Evolutionary conservation across 164 flowering plant species (phyloP).

Genomic region (Umbellularia californica): DNA sequence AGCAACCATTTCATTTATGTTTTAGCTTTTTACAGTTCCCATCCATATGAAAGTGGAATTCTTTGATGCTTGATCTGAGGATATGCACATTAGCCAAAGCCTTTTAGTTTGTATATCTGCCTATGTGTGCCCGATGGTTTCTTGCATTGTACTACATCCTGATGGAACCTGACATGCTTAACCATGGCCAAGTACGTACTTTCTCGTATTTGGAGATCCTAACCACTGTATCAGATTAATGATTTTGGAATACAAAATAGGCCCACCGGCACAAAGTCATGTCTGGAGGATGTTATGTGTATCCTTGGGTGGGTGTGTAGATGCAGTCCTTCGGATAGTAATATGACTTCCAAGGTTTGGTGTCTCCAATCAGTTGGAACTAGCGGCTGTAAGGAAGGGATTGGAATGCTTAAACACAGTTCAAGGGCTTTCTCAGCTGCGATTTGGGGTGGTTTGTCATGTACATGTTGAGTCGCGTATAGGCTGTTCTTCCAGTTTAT

Average conservation of each 20-base stretch:
- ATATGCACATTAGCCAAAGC: background rate
- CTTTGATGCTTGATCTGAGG: background rate
- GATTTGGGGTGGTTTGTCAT: too few relatives aligned
- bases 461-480: too few relatives aligned
- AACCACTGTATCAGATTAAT: background rate
- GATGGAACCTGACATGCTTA: background rate
- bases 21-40: background rate
- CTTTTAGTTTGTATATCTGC: background rate
- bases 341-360: too few relatives aligned
- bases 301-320: too few relatives aligned
- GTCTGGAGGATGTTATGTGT: too few relatives aligned
- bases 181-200: background rate
- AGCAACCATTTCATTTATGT: background rate
- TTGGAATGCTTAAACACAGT: too few relatives aligned
- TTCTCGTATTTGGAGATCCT: background rate
- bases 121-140: background rate
- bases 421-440: too few relatives aligned
- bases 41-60: background rate
- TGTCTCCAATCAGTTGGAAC: too few relatives aligned
- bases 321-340: too few relatives aligned
- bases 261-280: background rate
- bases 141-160: background rate
- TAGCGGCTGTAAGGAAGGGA: too few relatives aligned
- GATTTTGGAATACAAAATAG: background rate
- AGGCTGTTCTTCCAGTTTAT: too few relatives aligned